These are phyloP conservation scores for Babesia ovata DNA, from an alignment of 169 alveolate species.

Conservation along the genomic window DNA sequence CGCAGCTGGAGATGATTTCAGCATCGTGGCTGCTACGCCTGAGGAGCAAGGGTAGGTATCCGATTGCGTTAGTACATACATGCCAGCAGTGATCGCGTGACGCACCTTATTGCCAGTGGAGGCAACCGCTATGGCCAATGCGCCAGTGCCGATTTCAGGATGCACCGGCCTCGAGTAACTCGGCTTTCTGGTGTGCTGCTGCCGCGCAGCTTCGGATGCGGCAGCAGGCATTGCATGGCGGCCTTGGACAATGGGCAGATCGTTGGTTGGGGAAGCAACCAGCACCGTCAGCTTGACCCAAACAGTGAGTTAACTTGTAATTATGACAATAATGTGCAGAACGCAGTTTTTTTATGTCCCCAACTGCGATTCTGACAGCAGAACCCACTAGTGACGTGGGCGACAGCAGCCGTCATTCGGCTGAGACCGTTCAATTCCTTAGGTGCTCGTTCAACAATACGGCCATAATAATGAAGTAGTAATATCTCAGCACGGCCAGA, in stretches of 20 bases:
- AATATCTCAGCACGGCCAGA: background rate
- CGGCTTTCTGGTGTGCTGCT: conserved; percentile 10
- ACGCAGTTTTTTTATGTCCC: conserved; percentile 1
- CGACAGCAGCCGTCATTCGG: background rate
- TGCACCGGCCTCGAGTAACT: conserved; percentile 18
- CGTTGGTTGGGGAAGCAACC: conserved; percentile 57
- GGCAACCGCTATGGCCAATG: conserved; percentile 53
- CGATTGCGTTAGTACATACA: background rate
- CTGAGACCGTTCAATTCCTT: conserved; percentile 16
- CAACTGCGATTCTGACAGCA: conserved; percentile 13
- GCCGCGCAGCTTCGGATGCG: conserved; percentile 17
- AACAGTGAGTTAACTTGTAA: conserved; percentile 11
- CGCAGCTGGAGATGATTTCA: conserved; percentile 59
- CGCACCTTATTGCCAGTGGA: conserved; percentile 45
- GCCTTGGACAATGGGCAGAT: conserved; percentile 16
- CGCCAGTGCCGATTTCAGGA: conserved; percentile 39
- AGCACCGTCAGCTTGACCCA: conserved; percentile 17
- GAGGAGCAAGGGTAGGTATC: conserved; percentile 4
- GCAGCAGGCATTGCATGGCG: conserved; percentile 62
- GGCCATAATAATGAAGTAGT: conserved; percentile 27
- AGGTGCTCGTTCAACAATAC: conserved; percentile 62
- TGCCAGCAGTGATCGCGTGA: conserved; percentile 5
- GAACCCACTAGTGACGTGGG: background rate
- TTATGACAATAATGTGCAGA: conserved; percentile 1
- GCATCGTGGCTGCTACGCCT: conserved; percentile 36